Evolutionary conservation across 257 asterid species (phyloP), one percentile per base, ranked within the genome.

Genomic region (Thymus quinquecostatus): DNA sequence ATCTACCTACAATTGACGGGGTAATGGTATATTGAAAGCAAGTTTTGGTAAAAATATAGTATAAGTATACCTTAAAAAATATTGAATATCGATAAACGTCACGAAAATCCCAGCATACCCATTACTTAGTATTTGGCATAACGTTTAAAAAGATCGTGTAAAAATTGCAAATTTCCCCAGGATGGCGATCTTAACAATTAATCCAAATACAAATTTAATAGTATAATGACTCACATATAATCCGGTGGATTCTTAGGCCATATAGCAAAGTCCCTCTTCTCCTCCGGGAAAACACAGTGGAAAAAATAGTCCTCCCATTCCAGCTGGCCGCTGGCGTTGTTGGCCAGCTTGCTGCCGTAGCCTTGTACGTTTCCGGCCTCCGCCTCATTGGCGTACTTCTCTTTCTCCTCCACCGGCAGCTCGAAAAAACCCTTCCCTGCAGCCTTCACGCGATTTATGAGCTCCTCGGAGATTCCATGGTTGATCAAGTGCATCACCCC

Each of bases 261-360:
- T 67, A 93, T 86, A 21, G 89, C 78, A 73, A 87, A 4, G 55
- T 91, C 86, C 28, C 75, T 75, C 57, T 86, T 86, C 13, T 84
- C 83, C 69, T 82, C 87, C 0, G 97, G 98, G 73, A 64, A 91
- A 57, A 76, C 72, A 29, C 81, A 72, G 63, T 93, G 98, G 72
- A 93, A 91, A 66, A 93, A 93, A 8, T 93, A 91, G 80, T 93
- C 98, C 78, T 89, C 90, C 98, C 98, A 93, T 75, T 93, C 97
- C 12, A 84, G 81, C 74, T 79, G 92, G 54, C 96, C 96, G 54
- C 95, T 75, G 2, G 90, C 92, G 55, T 77, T 89, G 59, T 87
- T 93, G 0, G 96, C 95, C 44, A 93, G 79, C 80, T 91, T 93
- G 81, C 96, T 93, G 0, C 97, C 98, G 59, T 93, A 91, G 0